phyloP scores from a whole-genome alignment of 768 basidiomycete genomes.

The Termitomyces sp. region DNA sequence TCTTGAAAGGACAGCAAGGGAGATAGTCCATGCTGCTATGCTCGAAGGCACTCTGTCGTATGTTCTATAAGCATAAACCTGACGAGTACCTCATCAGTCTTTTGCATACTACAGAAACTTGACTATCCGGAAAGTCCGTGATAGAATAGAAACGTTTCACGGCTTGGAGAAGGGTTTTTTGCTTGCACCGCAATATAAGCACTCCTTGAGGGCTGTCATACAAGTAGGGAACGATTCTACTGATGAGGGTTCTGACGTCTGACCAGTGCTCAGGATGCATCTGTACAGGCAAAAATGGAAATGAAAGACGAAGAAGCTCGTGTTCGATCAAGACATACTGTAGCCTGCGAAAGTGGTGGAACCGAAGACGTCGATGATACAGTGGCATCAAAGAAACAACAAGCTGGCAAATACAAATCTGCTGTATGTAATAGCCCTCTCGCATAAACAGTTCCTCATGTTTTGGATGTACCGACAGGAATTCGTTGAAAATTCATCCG shows the following conservation, averaged over 20 bases:
- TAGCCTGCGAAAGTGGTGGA: not conserved
- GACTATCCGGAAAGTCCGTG: slow-evolving; percentile 47
- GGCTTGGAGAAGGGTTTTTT: slow-evolving; percentile 38
- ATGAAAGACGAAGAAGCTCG: not conserved
- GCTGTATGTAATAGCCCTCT: slow-evolving; percentile 18
- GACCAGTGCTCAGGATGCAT: slow-evolving; percentile 8
- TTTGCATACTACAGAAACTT: slow-evolving; percentile 25
- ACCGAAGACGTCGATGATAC: not conserved
- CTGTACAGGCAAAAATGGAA: slow-evolving; percentile 7
- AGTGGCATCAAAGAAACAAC: not conserved
- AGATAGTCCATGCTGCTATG: slow-evolving; percentile 21
- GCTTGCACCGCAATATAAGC: slow-evolving; percentile 38
- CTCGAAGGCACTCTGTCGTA: slow-evolving; percentile 26
- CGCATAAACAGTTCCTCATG: not conserved
- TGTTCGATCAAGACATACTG: not conserved
- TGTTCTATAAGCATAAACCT: not conserved
- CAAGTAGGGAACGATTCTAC: slow-evolving; percentile 29
- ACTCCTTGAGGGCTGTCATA: slow-evolving; percentile 37
- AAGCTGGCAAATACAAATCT: slow-evolving; percentile 28
- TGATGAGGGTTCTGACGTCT: not conserved
- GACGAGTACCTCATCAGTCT: not conserved
- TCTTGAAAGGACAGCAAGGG: slow-evolving; percentile 26
- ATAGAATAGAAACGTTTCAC: slow-evolving; percentile 42
- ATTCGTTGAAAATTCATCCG: slow-evolving; percentile 30
- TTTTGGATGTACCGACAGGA: slow-evolving; percentile 20